Evolutionary conservation across 257 asterid species (phyloP), one percentile per base, ranked within the genome.

Genomic region (Paraleonurus japonicus): DNA sequence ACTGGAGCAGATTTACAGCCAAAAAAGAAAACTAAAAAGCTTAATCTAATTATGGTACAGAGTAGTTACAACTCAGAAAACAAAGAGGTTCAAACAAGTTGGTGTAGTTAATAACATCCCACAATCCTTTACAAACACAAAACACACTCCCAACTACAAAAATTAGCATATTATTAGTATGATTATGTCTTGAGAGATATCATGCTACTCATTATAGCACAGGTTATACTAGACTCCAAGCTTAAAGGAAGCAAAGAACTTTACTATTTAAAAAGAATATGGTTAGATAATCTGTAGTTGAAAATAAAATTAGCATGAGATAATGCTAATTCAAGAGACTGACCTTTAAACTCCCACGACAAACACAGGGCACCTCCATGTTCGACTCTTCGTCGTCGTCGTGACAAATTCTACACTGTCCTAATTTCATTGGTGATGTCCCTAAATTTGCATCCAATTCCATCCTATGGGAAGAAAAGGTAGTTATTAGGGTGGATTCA

Each of bases 261-360:
- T 19, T 20, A 53, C 27, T 16, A 12, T 10, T 19, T 26, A 3
- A 11, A 7, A 8, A 43, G 3, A n/a, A 66, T 26, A 26, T 15
- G 45, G 60, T 24, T 10, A 16, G 41, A 26, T 45, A 7, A 41
- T 19, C 41, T 22, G 3, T 19, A 16, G 19, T 7, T 19, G 43
- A 48, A 47, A 20, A 45, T 20, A 19, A 57, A 27, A 13, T 16
- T 20, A 16, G 20, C 11, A 15, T 37, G 20, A 65, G 65, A 16
- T 0, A 33, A 61, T 73, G n/a, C 24, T 26, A 60, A 39, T 58
- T 39, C 19, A 2, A 8, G 33, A 41, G 69, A 57, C 83, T 35
- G 72, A 92, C 98, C 98, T 88, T 87, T 80, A 92, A 83, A 83
- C 86, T 92, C 67, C 98, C 98, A 63, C 95, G 87, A 69, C 98